Base-by-base conservation (phyloP, 345 rosid species). In the Psidium friedrichsthalianum region DNA sequence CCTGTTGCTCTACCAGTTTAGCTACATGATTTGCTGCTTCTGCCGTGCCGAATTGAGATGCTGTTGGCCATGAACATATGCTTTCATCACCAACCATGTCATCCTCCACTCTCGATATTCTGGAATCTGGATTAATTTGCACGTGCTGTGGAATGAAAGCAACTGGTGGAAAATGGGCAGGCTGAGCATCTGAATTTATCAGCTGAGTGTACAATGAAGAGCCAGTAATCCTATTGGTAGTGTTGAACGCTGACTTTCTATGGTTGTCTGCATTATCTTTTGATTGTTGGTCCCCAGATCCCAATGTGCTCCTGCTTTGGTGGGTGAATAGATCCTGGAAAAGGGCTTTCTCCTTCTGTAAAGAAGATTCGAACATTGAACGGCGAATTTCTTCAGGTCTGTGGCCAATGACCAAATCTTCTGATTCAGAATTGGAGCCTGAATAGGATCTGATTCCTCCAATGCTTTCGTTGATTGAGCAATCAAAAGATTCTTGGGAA, bases 401-500 rank as follows among this genome's bases (percentile, higher is more conserved):
- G 90, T 86, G 88, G 56, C 90, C 64, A 54, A n/a, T 44, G 20
- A 56, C 76, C 47, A 56, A 59, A 56, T 85, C 86, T 57, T 85
- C 86, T 40, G 86, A 85, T 78, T 85, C 76, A 25, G 83, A 80
- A 59, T 78, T 85, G 32, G 86, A 80, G 53, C 86, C 86, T 0
- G 86, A 85, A 59, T 56, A 85, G 9, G 83, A 80, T 78, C 83
- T 85, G 53, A 85, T 56, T 80, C 86, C 83, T 42, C 86, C 83
- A 44, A 25, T 74, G 74, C 86, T 82, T 76, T 80, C 86, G 16
- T 51, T 82, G 58, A 82, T 44, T 80, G 86, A 85, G 76, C 86
- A 80, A 82, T 85, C 86, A 36, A 85, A 88, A 86, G 96, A 95
- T 84, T 89, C 95, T 89, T 94, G 96, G 51, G 99, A 94, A 88